A percentile compares a stretch with the other conserved stretches of the same genome.
Conservation (phyloP, 2,329 filamentous ascomycete genomes). For the Verticillium isaacii region DNA sequence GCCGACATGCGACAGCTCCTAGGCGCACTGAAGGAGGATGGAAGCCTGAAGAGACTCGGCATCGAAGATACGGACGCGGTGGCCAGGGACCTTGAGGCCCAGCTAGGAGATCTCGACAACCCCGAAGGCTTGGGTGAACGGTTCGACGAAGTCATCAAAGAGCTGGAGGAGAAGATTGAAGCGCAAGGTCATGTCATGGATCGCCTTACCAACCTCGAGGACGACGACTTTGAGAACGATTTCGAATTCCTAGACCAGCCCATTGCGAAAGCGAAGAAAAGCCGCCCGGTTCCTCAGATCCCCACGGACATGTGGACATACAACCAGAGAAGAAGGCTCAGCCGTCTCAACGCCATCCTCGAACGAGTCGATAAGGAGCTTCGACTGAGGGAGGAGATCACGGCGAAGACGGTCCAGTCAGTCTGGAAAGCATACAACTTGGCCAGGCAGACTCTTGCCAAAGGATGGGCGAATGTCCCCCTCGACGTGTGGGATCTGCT, state of each 20-base stretch:
- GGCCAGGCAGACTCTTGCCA: constrained; percentile 37
- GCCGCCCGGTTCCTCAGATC: constrained; percentile 24
- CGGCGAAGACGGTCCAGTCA: constrained; percentile 28
- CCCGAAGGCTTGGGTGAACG: constrained; percentile 27
- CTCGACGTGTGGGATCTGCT: constrained; percentile 57
- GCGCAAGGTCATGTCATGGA: constrained; percentile 8
- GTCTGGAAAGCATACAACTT: constrained; percentile 47
- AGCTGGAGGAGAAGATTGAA: constrained; percentile 19
- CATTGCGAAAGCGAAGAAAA: constrained; percentile 3
- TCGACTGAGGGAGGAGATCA: constrained; percentile 15
- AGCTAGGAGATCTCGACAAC: constrained; percentile 17
- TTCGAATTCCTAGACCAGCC: constrained; percentile 4
- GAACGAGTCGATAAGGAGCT: constrained; percentile 21
- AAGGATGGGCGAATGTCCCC: constrained; percentile 51
- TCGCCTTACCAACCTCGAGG: constrained; percentile 8
- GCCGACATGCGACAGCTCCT: constrained; percentile 22
- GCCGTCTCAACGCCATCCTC: constrained; percentile 28
- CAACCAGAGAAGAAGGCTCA: constrained; percentile 32
- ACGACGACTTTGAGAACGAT: constrained; percentile 16
- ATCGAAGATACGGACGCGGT: constrained; percentile 44
- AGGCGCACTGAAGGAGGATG: constrained; percentile 17
- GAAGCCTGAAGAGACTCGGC: constrained; percentile 25
- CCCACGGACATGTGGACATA: constrained; percentile 28
- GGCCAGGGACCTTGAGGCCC: constrained; percentile 15
- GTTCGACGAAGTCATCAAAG: constrained; percentile 29